Base-by-base conservation (phyloP, 257 asterid species). In the Asclepias syriaca region DNA sequence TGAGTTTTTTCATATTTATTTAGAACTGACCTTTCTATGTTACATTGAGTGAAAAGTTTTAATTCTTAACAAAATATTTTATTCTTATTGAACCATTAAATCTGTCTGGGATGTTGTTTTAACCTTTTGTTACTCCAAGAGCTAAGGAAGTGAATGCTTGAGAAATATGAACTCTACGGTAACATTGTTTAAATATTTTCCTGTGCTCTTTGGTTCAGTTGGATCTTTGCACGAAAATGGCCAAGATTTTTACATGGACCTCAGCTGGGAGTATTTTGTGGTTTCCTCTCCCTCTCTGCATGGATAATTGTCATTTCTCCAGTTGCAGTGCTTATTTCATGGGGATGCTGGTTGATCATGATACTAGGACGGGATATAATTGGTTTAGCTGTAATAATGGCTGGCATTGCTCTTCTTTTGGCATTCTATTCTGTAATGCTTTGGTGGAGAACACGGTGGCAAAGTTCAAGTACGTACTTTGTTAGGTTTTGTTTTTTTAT, bases 401-500 rank as follows among this genome's bases (percentile, higher is more conserved):
- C 96, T 75, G 99, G 99, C 76, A 86, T 84, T 79, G 96, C 98
- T 81, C 88, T 95, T 56, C 90, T 95, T 54, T 78, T 95, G 85
- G 96, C 99, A 39, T 95, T 95, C 86, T 95, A 95, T 73, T 87
- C 98, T 2, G 84, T 95, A 70, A 95, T 95, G 98, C 97, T 95
- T 77, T 95, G 99, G 99, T 95, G 98, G 99, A 92, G 99, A 83
- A 95, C 99, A 64, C 99, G 92, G 70, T 95, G 99, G 99, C 99
- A 95, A 87, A 95, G 99, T 89, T 95, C 99, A 84, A 95, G 99
- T 95, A 89, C 58, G 99, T 83, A 73, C 66, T 37, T 50, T 74
- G 50, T 70, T 58, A 48, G 73, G 40, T 67, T 66, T 39, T 11
- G 27, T 48, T 57, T 58, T 70, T 34, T 34, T 34, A 29, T 29